Base-by-base conservation (phyloP, 441 rosid genomes). In the Corymbia citriodora region DNA sequence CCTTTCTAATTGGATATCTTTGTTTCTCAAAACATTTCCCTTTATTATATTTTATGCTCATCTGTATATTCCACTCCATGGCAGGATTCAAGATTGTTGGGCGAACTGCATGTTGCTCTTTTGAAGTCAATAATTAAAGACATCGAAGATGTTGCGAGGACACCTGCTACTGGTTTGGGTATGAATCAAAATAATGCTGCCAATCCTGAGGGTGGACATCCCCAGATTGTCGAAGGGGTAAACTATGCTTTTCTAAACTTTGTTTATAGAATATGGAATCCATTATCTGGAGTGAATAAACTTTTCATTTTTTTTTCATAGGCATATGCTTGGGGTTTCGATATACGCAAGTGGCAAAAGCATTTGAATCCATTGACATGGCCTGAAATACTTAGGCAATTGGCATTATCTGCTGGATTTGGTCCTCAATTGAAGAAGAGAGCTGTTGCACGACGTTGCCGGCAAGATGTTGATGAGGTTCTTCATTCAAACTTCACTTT, bases 241-340 rank as follows among this genome's bases (percentile, higher is more conserved):
- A 92, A 94, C 92, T 91, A 65, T 40, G 18, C 50, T 52, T 87
- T 52, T 27, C 48, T 55, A 31, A 27, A 23, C 72, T 45, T 86
- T 88, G 90, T 90, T 74, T 79, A 79, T 23, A 79, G 52, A 79
- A 25, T 79, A 79, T 52, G 12, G 85, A 25, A 79, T 40, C 52
- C 52, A 21, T 79, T 79, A 79, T 79, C n/a, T 12, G 52, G 85
- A 23, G 52, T 45, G 85, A 79, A 79, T 79, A 52, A 70, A 54
- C 31, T 19, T 7, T 63, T 88, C 88, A n/a, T 45, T 50, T 91
- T 48, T 91, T 50, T 87, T 87, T 48, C 50, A 36, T 91, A 96
- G 98, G 99, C 98, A 65, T 97, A 95, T 91, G 94, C 96, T 59
- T 97, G 99, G 99, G 98, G 99, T 23, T 97, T 96, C 92, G 97